Evolutionary conservation across 805 yeast species (phyloP), one percentile per base, ranked within the genome.

Genomic region (Hanseniaspora meyeri): DNA sequence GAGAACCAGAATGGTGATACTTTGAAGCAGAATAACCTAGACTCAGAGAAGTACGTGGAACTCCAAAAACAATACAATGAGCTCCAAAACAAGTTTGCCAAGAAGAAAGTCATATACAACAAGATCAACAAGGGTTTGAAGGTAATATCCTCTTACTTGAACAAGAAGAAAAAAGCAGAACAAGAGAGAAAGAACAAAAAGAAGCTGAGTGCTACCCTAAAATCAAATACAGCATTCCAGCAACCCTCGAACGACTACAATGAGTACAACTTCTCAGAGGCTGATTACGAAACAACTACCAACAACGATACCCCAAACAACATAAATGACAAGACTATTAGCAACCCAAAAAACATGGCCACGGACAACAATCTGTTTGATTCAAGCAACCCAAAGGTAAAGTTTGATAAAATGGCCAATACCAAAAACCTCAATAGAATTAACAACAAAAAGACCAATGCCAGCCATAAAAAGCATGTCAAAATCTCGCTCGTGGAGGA

Each of bases 231-330:
- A 14, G 8, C 38, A 2, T 12, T 14, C n/a, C n/a, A 36, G 14
- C 38, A 36, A 10, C 38, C 38, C 14, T 39, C 46, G 6, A 38
- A 34, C 29, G 50, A 45, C 24, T 53, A 46, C 29, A 53, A 39
- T 11, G 51, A 53, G 11, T 53, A 53, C 47, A 53, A 53, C 40
- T 53, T 53, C 27, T 53, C 57, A 14, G 57, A 53, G 32, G 57
- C 57, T 9, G 57, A 53, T 24, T 53, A 53, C 29, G 57, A 53
- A 39, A 53, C 48, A 9, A 53, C 57, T 32, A 53, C 57, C 3
- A 51, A 51, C 16, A 51, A 51, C 37, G 49, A 51, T 31, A 53
- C 57, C 24, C 57, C 57, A 29, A 40, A 24, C 3, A 45, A 29
- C n/a, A 1, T 51, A 10, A 32, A 34, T 12, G 49, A 51, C 6